phyloP scores from a whole-genome alignment of 2,329 filamentous ascomycete species.

The Chlorencoelia australis region DNA sequence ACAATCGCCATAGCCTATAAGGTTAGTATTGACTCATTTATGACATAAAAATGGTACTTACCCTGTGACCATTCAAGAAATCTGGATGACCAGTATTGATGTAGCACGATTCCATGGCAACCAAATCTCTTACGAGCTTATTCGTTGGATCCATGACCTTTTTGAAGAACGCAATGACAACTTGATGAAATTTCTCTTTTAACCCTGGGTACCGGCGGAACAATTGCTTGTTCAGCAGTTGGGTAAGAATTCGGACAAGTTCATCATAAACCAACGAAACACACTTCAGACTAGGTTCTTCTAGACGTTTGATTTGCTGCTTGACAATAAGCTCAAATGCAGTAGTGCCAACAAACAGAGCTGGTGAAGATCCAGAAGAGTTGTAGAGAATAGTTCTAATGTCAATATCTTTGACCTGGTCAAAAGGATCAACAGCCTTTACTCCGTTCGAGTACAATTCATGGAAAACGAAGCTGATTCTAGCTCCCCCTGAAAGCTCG shows the following conservation, averaged over 20 bases:
- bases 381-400: constrained; percentile 97
- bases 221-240: constrained; percentile 77
- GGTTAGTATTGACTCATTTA: constrained; percentile 16
- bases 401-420: constrained; percentile 93
- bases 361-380: constrained; percentile 95
- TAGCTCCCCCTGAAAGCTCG: constrained; percentile 89
- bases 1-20: constrained; percentile 86
- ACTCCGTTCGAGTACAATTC: constrained; percentile 96
- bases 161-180: constrained; percentile 93
- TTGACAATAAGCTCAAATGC: constrained; percentile 99
- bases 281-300: constrained; percentile 95
- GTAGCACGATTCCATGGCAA: constrained; percentile 93
- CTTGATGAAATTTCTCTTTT: constrained; percentile 92
- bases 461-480: constrained; percentile 99
- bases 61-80: constrained; percentile 89
- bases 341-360: constrained; percentile 91
- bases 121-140: constrained; percentile 88
- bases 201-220: constrained; percentile 89
- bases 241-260: constrained; percentile 85
- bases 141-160: constrained; percentile 97
- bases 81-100: constrained; percentile 98
- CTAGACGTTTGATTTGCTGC: constrained; percentile 92
- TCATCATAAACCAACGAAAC: constrained; percentile 96
- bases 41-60: constrained; percentile 27
- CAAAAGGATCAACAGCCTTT: constrained; percentile 96